phyloP scores from a whole-genome alignment of 306 rosid genomes.

The Trifolium dubium region DNA sequence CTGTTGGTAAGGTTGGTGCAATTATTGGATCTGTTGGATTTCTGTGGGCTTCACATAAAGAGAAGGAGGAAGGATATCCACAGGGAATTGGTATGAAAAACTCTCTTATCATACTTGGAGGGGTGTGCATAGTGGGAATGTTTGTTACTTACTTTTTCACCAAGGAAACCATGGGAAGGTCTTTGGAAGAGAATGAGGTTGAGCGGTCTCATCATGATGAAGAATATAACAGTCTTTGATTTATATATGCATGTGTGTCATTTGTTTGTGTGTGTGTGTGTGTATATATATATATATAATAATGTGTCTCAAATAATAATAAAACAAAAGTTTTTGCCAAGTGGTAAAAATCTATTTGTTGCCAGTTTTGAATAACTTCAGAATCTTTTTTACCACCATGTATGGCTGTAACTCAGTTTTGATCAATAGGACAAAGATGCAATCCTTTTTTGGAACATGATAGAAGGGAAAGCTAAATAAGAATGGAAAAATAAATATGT shows the following conservation, averaged over 20 bases:
- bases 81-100: slow-evolving; percentile 53
- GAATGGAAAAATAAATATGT: too few relatives aligned
- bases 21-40: slow-evolving; percentile 74
- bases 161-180: slow-evolving; percentile 67
- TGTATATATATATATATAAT: too few relatives aligned
- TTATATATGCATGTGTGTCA: background rate
- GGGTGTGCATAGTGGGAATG: slow-evolving; percentile 65
- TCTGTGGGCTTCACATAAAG: slow-evolving; percentile 52
- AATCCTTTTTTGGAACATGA: too few relatives aligned
- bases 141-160: slow-evolving; percentile 63
- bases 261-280: background rate
- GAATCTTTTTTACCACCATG: background rate
- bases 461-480: too few relatives aligned
- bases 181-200: slow-evolving; percentile 77
- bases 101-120: slow-evolving; percentile 59
- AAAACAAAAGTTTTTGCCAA: background rate
- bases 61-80: slow-evolving; percentile 35
- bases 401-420: background rate
- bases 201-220: slow-evolving; percentile 26
- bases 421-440: too few relatives aligned
- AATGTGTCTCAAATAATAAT: background rate
- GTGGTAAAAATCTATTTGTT: background rate
- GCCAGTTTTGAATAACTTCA: background rate
- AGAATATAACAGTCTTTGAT: slow-evolving; percentile 17
- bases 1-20: slow-evolving; percentile 71